A percentile compares a stretch with the other conserved stretches of the same genome.
phyloP scores from a whole-genome alignment of 2,329 filamentous ascomycete genomes.

The Ophiostoma sp. region DNA sequence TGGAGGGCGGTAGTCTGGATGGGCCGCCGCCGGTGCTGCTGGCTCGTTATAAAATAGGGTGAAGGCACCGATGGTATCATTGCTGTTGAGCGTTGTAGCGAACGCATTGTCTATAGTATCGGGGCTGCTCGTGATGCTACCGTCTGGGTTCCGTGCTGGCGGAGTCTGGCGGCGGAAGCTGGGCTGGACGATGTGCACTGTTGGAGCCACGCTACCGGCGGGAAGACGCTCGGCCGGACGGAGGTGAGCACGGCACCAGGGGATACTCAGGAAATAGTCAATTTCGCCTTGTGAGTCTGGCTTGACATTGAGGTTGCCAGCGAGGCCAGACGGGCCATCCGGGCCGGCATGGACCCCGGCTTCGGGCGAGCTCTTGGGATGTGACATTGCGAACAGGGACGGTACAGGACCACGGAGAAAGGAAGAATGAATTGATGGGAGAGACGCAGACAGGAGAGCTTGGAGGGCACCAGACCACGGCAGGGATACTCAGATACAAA shows the following conservation, averaged over 20 bases:
- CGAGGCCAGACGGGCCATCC: neutral
- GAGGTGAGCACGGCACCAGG: conserved; percentile 46
- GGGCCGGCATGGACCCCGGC: neutral
- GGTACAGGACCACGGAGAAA: too few species aligned
- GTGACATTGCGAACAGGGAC: neutral
- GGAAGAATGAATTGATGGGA: too few species aligned
- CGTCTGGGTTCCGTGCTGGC: conserved; percentile 17
- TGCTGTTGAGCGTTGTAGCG: conserved; percentile 47
- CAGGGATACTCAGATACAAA: neutral
- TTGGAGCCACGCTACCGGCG: neutral
- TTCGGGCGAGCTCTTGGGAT: neutral
- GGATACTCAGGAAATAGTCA: conserved; percentile 36
- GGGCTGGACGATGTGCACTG: conserved; percentile 36
- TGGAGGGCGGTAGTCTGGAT: conserved; percentile 12
- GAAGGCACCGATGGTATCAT: conserved; percentile 44
- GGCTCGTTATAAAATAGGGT: conserved; percentile 40
- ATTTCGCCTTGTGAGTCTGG: neutral
- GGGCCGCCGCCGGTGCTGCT: neutral
- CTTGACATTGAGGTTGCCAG: neutral
- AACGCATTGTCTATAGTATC: conserved; percentile 29
- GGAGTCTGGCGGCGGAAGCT: conserved; percentile 37
- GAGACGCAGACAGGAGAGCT: neutral
- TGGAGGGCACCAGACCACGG: neutral
- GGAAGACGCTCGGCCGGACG: conserved; percentile 31
- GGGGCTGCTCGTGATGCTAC: conserved; percentile 15